A percentile compares a stretch with the other conserved stretches of the same genome.
Evolutionary conservation across 352 stramenopile species (phyloP).

Genomic region (Pythium pyrilobum): DNA sequence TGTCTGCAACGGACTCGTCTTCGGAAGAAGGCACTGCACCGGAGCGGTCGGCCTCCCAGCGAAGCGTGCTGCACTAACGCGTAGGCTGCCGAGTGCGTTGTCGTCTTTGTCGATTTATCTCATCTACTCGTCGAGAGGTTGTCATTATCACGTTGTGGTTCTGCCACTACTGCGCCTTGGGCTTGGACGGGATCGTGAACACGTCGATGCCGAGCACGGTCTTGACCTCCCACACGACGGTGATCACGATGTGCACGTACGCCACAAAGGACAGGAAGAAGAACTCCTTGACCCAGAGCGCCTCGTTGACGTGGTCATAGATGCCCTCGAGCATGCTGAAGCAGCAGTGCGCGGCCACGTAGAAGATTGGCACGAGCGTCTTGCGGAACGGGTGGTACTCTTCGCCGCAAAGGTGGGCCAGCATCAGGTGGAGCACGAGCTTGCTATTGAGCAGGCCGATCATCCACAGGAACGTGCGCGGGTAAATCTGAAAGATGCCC

Average conservation of each 20-base stretch:
- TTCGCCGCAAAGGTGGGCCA: slow-evolving; percentile 80
- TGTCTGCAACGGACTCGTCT: too few species aligned
- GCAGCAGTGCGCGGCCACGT: slow-evolving; percentile 74
- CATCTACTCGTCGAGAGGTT: neutral
- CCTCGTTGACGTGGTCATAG: slow-evolving; percentile 79
- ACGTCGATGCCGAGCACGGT: slow-evolving; percentile 75
- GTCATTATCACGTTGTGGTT: neutral
- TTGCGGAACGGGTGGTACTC: slow-evolving; percentile 89
- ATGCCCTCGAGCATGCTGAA: slow-evolving; percentile 82
- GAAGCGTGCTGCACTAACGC: too few species aligned
- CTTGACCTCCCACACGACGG: slow-evolving; percentile 85
- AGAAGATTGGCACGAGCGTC: slow-evolving; percentile 88
- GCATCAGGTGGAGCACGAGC: slow-evolving; percentile 86
- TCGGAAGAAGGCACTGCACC: too few species aligned
- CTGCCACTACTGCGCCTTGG: slow-evolving; percentile 23
- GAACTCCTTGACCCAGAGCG: slow-evolving; percentile 81
- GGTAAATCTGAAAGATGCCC: slow-evolving; percentile 68
- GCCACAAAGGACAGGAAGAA: slow-evolving; percentile 83
- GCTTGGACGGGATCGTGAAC: slow-evolving; percentile 57
- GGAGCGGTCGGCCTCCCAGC: too few species aligned
- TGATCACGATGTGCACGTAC: slow-evolving; percentile 86
- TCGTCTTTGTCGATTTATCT: neutral
- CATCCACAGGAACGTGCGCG: slow-evolving; percentile 85
- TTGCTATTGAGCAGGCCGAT: slow-evolving; percentile 85
- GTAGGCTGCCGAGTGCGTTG: neutral